These are phyloP conservation scores for Fusarium veterinarium DNA, from an alignment of 2,329 filamentous ascomycete species.

Conservation along the genomic window DNA sequence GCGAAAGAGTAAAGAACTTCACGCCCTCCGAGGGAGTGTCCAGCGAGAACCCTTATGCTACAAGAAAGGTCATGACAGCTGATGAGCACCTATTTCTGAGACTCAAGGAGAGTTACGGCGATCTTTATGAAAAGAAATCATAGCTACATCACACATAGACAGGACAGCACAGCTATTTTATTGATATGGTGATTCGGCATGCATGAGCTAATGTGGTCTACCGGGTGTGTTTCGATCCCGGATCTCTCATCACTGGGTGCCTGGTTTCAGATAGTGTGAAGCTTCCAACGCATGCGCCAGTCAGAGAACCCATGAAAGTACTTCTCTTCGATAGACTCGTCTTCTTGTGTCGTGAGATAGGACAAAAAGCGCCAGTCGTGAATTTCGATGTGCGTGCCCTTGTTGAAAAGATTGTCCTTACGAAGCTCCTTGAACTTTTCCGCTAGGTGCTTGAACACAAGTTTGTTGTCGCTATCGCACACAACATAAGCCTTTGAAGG, in stretches of 20 bases:
- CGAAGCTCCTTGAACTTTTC: constrained; percentile 47
- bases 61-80: constrained; percentile 69
- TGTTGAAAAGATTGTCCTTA: constrained; percentile 43
- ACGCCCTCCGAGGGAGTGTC: constrained; percentile 47
- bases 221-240: not conserved
- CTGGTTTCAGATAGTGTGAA: constrained; percentile 53
- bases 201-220: not conserved
- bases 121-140: constrained; percentile 61
- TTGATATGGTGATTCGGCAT: not conserved
- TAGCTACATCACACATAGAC: constrained; percentile 1
- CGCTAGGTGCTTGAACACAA: constrained; percentile 50
- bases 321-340: constrained; percentile 44
- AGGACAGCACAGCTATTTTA: not conserved
- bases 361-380: constrained; percentile 62
- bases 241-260: not conserved
- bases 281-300: constrained; percentile 59
- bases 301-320: constrained; percentile 52
- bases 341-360: constrained; percentile 55
- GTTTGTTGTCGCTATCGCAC: constrained; percentile 54
- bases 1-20: constrained; percentile 63
- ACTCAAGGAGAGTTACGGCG: constrained; percentile 68
- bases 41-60: constrained; percentile 60
- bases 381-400: constrained; percentile 47
- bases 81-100: constrained; percentile 72
- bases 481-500: constrained; percentile 51